Evolutionary conservation across 2,329 filamentous ascomycete genomes (phyloP).

Genomic region (Pseudogymnoascus sp.): DNA sequence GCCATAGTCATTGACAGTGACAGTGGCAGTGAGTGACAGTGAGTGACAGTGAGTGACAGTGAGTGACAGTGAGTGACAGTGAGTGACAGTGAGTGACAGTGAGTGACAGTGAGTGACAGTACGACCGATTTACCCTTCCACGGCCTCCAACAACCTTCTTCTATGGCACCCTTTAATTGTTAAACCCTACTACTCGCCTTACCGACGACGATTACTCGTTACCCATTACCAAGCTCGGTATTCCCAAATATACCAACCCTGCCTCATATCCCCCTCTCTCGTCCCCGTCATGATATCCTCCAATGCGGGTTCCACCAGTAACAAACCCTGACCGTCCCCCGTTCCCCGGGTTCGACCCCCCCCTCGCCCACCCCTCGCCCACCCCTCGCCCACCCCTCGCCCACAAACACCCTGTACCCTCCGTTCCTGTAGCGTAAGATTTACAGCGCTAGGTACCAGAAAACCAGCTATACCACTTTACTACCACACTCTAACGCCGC

Average conservation of each 20-base stretch:
- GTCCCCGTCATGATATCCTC: neutral
- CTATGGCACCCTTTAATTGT: neutral
- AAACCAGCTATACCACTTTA: neutral
- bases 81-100: neutral
- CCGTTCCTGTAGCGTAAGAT: neutral
- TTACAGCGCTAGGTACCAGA: neutral
- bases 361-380: neutral
- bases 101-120: neutral
- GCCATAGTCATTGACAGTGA: neutral
- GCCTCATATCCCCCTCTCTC: neutral
- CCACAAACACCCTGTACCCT: neutral
- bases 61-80: neutral
- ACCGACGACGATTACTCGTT: neutral
- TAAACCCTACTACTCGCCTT: neutral
- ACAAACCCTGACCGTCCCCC: neutral
- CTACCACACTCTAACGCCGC: neutral
- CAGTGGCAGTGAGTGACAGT: neutral
- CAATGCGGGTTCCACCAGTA: constrained; percentile 3
- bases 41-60: neutral
- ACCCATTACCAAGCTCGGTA: neutral
- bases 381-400: neutral
- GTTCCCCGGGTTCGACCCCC: neutral
- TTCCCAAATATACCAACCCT: constrained; percentile 3
- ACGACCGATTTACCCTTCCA: neutral
- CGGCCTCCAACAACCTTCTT: neutral